Conservation (phyloP, 352 stramenopile genomes). For the Pythium myriotylum region DNA sequence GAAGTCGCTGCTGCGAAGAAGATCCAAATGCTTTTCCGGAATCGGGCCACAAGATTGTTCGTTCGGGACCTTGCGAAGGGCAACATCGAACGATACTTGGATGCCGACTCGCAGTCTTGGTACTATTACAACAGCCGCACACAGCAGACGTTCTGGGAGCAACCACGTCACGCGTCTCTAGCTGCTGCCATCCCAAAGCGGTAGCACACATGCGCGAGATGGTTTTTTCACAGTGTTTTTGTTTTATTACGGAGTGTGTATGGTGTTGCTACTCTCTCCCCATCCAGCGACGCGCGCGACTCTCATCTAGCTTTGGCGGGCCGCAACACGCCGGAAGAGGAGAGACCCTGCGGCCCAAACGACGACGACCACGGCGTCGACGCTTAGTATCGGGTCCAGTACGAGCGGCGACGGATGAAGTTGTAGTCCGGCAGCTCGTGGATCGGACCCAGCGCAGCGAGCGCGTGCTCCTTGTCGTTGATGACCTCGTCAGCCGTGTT, state of each 20-base stretch:
- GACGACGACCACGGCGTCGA: slow-evolving; percentile 25
- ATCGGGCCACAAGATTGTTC: slow-evolving; percentile 36
- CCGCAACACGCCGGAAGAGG: not conserved
- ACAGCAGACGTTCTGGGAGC: slow-evolving; percentile 58
- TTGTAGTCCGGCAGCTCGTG: slow-evolving; percentile 99
- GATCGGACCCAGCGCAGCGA: slow-evolving; percentile 97
- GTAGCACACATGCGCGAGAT: not conserved
- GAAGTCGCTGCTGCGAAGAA: slow-evolving; percentile 25
- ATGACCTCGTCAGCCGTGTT: slow-evolving; percentile 89
- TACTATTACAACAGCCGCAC: slow-evolving; percentile 64
- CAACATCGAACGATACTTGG: slow-evolving; percentile 47
- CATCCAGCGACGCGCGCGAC: slow-evolving; percentile 19
- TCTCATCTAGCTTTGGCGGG: slow-evolving; percentile 36
- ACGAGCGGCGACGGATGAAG: slow-evolving; percentile 98
- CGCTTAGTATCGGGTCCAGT: slow-evolving; percentile 95
- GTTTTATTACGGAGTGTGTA: slow-evolving; percentile 37
- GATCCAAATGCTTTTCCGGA: slow-evolving; percentile 47
- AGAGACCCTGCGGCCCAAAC: slow-evolving; percentile 2
- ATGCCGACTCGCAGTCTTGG: slow-evolving; percentile 42
- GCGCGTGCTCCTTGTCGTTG: slow-evolving; percentile 99
- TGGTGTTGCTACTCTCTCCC: slow-evolving; percentile 6
- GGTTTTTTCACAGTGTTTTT: slow-evolving; percentile 29
- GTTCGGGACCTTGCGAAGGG: slow-evolving; percentile 37
- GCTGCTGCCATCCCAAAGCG: slow-evolving; percentile 12
- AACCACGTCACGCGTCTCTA: slow-evolving; percentile 33